phyloP scores from a whole-genome alignment of 306 rosid species.

The Oemleria cerasiformis region DNA sequence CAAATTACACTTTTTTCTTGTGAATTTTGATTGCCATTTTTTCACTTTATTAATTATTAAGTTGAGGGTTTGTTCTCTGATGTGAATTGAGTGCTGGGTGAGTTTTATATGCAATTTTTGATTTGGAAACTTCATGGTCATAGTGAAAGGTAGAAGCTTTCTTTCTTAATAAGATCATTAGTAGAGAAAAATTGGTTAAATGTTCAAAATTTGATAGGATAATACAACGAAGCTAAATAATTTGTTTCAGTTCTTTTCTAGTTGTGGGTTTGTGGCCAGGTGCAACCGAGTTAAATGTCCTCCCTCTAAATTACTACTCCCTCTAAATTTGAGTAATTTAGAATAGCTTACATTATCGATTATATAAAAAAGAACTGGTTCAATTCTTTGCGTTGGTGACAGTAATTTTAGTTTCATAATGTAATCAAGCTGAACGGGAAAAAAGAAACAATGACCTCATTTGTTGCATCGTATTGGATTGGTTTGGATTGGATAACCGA shows the following conservation, averaged over 20 bases:
- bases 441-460: too few species aligned
- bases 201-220: not conserved
- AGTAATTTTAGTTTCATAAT: not conserved
- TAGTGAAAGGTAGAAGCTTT: not conserved
- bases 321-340: too few species aligned
- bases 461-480: too few species aligned
- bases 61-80: not conserved
- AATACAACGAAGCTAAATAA: not conserved
- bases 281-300: too few species aligned
- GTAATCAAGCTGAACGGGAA: not conserved
- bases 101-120: not conserved
- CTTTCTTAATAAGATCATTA: not conserved
- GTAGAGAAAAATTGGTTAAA: not conserved
- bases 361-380: too few species aligned
- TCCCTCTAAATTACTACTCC: too few species aligned
- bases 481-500: too few species aligned
- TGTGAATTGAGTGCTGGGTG: not conserved
- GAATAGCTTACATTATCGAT: too few species aligned
- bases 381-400: not conserved
- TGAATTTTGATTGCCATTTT: not conserved
- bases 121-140: not conserved
- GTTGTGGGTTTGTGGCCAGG: too few species aligned
- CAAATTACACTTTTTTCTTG: not conserved
- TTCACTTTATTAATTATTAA: not conserved
- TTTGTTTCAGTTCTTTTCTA: not conserved